These are phyloP conservation scores for Phylloporus arenicola DNA, from an alignment of 768 basidiomycete genomes.

Conservation along the genomic window DNA sequence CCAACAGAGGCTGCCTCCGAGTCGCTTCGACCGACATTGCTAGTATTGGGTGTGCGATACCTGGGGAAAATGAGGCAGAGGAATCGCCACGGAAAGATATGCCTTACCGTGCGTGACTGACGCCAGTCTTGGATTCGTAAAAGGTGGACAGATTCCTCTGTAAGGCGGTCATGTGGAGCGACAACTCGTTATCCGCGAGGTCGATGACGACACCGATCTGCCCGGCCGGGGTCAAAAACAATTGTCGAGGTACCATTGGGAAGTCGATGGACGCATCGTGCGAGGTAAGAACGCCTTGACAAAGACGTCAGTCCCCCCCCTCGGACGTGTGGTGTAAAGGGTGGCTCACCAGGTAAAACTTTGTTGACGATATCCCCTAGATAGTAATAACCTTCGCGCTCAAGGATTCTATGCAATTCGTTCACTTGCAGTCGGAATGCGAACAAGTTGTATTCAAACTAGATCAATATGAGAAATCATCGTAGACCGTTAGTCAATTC, in stretches of 20 bases:
- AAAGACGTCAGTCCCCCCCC: constrained; percentile 1
- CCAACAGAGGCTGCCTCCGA: constrained; percentile 54
- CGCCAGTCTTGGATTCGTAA: constrained; percentile 48
- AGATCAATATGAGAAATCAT: constrained; percentile 7
- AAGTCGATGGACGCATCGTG: constrained; percentile 39
- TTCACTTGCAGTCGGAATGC: constrained; percentile 49
- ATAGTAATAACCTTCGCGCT: constrained; percentile 65
- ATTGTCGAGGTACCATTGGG: constrained; percentile 48
- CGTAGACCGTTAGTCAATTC: constrained; percentile 3
- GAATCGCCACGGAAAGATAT: not conserved
- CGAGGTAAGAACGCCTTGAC: constrained; percentile 50
- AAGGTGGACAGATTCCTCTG: constrained; percentile 67
- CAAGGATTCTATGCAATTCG: constrained; percentile 43
- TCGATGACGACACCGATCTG: constrained; percentile 71
- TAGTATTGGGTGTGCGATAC: constrained; percentile 60
- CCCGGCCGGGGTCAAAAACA: constrained; percentile 77
- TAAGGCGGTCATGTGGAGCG: constrained; percentile 59
- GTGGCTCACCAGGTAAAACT: constrained; percentile 55
- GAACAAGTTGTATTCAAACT: constrained; percentile 68
- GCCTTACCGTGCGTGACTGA: constrained; percentile 57
- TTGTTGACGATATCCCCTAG: constrained; percentile 74
- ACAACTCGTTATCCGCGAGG: constrained; percentile 43
- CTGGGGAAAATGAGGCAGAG: constrained; percentile 33
- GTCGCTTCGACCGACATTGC: constrained; percentile 50
- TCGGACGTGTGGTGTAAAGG: not conserved